Evolutionary conservation across 2,329 filamentous ascomycete genomes (phyloP), one percentile per base, ranked within the genome.

Genomic region (Arthroderma sp.): DNA sequence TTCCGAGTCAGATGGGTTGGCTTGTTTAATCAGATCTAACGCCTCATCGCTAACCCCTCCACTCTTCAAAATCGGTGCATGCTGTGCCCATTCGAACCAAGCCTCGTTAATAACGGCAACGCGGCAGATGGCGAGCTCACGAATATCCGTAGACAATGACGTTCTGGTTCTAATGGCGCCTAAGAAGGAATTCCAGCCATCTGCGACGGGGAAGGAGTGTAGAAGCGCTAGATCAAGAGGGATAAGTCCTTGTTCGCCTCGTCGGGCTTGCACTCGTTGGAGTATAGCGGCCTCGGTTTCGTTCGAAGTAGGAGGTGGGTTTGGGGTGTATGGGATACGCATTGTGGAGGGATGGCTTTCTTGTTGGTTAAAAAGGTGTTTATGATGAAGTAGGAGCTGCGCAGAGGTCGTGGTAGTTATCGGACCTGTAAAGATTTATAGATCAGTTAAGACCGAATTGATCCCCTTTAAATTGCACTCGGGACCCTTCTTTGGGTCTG

Each of bases 71-170:
- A 89, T 67, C 1, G 85, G 85, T 10, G 79, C 80, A 59, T 94
- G 86, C 44, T 85, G 77, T 32, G 68, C 74, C 86, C 84, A 93
- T 62, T 94, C 86, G 63, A 87, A 93, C 78, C 82, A 86, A 1
- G 86, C 86, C 11, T 73, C 64, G 64, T 93, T 94, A 55, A 86
- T 74, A 10, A 82, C 79, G 8, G 86, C 86, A 9, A 93, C 83
- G 40, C 86, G 75, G 56, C 78, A 86, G 54, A 94, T 88, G 52
- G 83, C 81, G 11, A 88, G 70, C 68, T 94, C 86, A 52, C 83
- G 78, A 43, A 86, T 56, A 31, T 65, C 58, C 3, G 65, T 60
- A 3, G 70, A 56, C 3, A 77, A 62, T 8, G 65, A 69, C 4
- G 72, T 77, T 46, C 64, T 60, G 1, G 70, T 74, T 38, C 74